These are phyloP conservation scores for Prasinococcaceae sp. DNA, from an alignment of 139 green algal species.

Conservation along the genomic window DNA sequence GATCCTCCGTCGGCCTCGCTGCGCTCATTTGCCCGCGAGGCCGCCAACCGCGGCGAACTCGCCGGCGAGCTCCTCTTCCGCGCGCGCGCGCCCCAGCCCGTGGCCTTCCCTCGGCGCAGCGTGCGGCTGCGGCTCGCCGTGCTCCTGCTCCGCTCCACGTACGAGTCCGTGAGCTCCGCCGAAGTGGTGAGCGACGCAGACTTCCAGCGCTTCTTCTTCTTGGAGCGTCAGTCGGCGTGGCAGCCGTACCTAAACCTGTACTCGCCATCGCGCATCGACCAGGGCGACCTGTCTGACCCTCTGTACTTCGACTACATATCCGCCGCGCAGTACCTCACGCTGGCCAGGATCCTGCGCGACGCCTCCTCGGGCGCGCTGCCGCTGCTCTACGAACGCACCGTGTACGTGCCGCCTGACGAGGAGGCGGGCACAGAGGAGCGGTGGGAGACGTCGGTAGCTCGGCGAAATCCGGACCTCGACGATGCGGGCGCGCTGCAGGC, in stretches of 20 bases:
- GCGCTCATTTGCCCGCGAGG: no score
- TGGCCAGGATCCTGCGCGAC: no score
- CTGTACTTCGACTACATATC: conserved; percentile 75
- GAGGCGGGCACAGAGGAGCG: conserved; percentile 14
- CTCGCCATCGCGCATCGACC: conserved; percentile 25
- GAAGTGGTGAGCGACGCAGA: conserved; percentile 58
- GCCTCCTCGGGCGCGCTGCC: no score
- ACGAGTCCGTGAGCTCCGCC: conserved; percentile 52
- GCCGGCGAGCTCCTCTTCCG: no score
- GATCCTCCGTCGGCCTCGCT: no score
- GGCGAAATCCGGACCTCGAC: conserved; percentile 23
- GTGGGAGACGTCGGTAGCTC: conserved; percentile 21
- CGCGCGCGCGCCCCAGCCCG: conserved; percentile 3
- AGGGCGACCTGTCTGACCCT: conserved; percentile 44
- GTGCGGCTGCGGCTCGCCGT: conserved; percentile 57
- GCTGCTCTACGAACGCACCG: no score
- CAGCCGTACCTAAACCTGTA: conserved; percentile 48
- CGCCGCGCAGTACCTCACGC: conserved; percentile 41
- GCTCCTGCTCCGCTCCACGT: conserved; percentile 52
- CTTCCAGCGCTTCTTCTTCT: conserved; percentile 29
- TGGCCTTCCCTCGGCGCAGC: not conserved
- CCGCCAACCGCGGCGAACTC: no score
- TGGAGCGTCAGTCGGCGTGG: conserved; percentile 38
- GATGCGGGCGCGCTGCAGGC: no score
- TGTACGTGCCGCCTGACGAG: conserved; percentile 39